phyloP scores from a whole-genome alignment of 1,284 basidiomycete genomes.

The Leccinum pachyderme region DNA sequence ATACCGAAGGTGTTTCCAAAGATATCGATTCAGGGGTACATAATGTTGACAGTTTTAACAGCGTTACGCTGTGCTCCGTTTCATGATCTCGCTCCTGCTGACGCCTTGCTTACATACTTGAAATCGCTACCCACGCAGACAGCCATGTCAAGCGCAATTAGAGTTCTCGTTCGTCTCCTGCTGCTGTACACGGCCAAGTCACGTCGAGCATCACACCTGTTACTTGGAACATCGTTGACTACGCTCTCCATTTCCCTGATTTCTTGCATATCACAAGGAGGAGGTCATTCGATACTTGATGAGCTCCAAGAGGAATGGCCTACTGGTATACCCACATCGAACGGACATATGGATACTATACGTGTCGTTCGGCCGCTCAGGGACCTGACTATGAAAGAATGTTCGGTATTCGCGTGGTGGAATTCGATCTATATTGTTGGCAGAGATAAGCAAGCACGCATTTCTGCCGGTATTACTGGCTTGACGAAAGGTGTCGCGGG shows the following conservation, averaged over 20 bases:
- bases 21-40: background rate
- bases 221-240: constrained; percentile 82
- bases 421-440: constrained; percentile 53
- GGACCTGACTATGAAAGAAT: constrained; percentile 82
- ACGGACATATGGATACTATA: constrained; percentile 28
- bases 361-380: constrained; percentile 68
- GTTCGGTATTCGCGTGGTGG: constrained; percentile 76
- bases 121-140: constrained; percentile 76
- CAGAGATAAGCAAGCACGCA: constrained; percentile 46
- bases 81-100: constrained; percentile 35
- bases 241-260: constrained; percentile 78
- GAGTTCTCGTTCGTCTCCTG: constrained; percentile 65
- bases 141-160: constrained; percentile 62
- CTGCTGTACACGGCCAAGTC: constrained; percentile 65
- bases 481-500: constrained; percentile 67
- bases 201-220: constrained; percentile 65
- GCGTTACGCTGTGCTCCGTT: constrained; percentile 30
- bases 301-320: constrained; percentile 70
- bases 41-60: constrained; percentile 24
- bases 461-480: constrained; percentile 61
- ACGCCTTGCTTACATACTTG: constrained; percentile 59
- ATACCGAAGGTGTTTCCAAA: constrained; percentile 25
- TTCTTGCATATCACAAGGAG: constrained; percentile 75
- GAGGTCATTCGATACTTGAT: constrained; percentile 72
- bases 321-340: constrained; percentile 14